A percentile compares a stretch with the other conserved stretches of the same genome.
These are phyloP conservation scores for Vitis hybrid DNA, from an alignment of 177 flowering plant species.

Conservation along the genomic window DNA sequence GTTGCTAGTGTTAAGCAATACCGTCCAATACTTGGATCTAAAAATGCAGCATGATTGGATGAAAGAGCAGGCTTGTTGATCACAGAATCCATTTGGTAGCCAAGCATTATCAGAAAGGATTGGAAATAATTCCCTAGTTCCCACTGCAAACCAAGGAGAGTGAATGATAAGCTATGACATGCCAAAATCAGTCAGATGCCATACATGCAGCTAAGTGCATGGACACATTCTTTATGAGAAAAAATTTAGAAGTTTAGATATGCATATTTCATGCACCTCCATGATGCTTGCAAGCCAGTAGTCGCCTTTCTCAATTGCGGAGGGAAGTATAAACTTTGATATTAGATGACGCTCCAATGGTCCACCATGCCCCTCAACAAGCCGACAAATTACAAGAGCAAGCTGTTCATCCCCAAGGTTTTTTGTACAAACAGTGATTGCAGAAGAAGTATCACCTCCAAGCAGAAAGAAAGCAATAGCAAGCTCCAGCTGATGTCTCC, in stretches of 20 bases:
- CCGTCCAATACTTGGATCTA: conserved; percentile 78
- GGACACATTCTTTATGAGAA: background rate
- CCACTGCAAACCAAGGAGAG: conserved; percentile 68
- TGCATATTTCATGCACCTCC: conserved; percentile 49
- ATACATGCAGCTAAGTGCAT: conserved; percentile 1
- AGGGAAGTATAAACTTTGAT: conserved; percentile 69
- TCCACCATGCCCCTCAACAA: conserved; percentile 80
- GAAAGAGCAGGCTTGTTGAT: conserved; percentile 23
- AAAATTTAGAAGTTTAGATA: background rate
- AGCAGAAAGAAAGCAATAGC: conserved; percentile 94
- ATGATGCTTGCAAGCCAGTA: conserved; percentile 80
- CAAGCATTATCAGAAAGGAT: conserved; percentile 61
- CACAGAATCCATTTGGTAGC: conserved; percentile 28
- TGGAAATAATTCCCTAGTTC: conserved; percentile 63
- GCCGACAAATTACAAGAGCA: conserved; percentile 89
- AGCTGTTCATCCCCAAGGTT: conserved; percentile 95
- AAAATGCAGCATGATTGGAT: conserved; percentile 39
- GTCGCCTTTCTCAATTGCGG: conserved; percentile 75
- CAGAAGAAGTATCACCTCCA: conserved; percentile 92
- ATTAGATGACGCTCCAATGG: conserved; percentile 60
- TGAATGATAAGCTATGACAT: conserved; percentile 10
- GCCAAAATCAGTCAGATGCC: background rate
- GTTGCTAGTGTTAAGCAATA: conserved; percentile 62
- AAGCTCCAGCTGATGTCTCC: conserved; percentile 92
- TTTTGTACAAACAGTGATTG: conserved; percentile 80